Base-by-base conservation (phyloP, 148 eudicot genomes). In the Rhododendron molle region DNA sequence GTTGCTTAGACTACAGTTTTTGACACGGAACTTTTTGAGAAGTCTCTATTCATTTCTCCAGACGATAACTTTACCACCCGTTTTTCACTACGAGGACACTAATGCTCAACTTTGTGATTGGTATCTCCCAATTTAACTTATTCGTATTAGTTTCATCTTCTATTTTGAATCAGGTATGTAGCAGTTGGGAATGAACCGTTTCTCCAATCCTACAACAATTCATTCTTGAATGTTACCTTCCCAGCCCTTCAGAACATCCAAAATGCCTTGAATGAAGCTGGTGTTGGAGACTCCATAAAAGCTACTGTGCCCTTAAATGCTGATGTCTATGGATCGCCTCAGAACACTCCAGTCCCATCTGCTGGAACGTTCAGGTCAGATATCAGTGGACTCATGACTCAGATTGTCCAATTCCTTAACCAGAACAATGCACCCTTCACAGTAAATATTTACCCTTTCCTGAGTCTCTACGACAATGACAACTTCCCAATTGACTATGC, bases 161-260 rank as follows among this genome's bases (percentile, higher is more conserved):
- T 36, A 76, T 89, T 1, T 73, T 87, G 58, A 83, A 83, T 84
- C 93, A 96, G 99, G 88, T 94, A 93, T 86, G 99, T 96, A 47
- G 44, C 44, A 40, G 44, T 40, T 40, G 44, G 44, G 44, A 40
- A 40, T 40, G 44, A 40, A 40, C 44, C 99, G 46, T 95, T 96
- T 81, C 92, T 96, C 62, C 87, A 83, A 78, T 71, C 95, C 56
- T 96, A 96, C 91, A 94, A 94, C 80, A 86, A 89, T 60, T 88
- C 95, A 20, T 96, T 91, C 83, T 58, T 89, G 43, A 91, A 91
- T 36, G 49, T 84, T 65, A 95, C 97, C 14, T 89, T 94, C 30
- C 99, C 97, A 44, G 99, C 96, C 81, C 97, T 96, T 26, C 85
- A 86, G 79, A 96, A 95, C 87, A 94, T 96, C 89, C 99, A 96